Evolutionary conservation across 2,329 filamentous ascomycete species (phyloP), one percentile per base, ranked within the genome.

Genomic region (Penicillium sp.): DNA sequence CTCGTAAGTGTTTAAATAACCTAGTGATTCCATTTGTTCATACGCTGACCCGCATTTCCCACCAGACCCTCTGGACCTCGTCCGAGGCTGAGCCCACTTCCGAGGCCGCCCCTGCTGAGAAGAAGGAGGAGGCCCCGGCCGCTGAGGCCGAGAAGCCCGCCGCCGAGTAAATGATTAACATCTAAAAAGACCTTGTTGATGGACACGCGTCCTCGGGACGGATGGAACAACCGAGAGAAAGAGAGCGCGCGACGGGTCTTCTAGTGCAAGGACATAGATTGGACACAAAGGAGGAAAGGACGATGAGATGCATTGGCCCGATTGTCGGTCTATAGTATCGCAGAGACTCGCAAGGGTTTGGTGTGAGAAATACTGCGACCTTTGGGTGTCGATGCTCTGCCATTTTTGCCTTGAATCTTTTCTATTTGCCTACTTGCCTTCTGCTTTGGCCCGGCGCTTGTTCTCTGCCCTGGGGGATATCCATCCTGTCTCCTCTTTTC

Each of bases 11-110:
- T 37, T 23, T 4, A 19, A 47, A 35, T 7, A 10, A 37, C 38
- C 8, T 31, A 41, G 5, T 25, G 12, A 35, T 35, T 37, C 9
- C 25, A 33, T 17, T 38, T 33, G 29, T 29, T 45, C 29, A 23
- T 21, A 8, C 48, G 13, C 33, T 42, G n/a, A 46, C 17, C 19
- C 10, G 25, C 8, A 19, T 41, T 31, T 58, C 72, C 77, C 68
- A 78, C 65, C 69, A 97, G 93, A 97, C 94, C 68, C 92, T 97
- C 80, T 97, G 94, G 94, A 97, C 94, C 74, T 97, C 93, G 61
- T 97, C 93, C 69, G 94, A 97, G 86, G 91, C 93, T 65, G 94
- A 97, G 84, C 86, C 90, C 72, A 81, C 89, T 68, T 82, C 84
- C 64, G 78, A 77, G 75, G 79, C 67, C 72, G 75, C 64, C 55